phyloP scores from a whole-genome alignment of 768 basidiomycete genomes.

The Naganishia vaughanmartiniae region DNA sequence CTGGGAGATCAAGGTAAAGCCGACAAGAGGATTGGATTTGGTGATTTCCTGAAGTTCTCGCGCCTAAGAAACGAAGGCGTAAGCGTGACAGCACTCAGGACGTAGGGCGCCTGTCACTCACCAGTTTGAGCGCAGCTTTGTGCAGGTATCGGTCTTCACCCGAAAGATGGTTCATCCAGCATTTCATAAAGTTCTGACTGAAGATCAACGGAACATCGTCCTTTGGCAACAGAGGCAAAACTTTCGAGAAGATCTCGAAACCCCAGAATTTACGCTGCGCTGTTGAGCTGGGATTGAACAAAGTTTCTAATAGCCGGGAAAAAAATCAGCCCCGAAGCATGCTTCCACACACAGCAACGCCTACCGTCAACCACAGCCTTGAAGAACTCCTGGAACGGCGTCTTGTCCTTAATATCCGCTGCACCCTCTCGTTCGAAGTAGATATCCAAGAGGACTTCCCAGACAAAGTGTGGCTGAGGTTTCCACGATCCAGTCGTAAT shows the following conservation, averaged over 20 bases:
- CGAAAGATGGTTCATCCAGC: constrained; percentile 93
- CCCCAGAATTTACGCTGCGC: constrained; percentile 90
- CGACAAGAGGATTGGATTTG: constrained; percentile 70
- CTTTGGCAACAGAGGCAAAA: constrained; percentile 65
- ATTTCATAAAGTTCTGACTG: constrained; percentile 90
- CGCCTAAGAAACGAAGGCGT: constrained; percentile 56
- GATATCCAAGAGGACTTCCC: constrained; percentile 76
- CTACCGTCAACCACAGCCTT: constrained; percentile 83
- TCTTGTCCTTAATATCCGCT: constrained; percentile 51
- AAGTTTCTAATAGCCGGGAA: constrained; percentile 61
- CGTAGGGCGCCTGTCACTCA: constrained; percentile 51
- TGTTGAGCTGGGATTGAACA: constrained; percentile 80
- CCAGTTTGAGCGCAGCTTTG: constrained; percentile 81
- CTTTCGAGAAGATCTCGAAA: constrained; percentile 83
- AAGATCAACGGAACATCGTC: constrained; percentile 79
- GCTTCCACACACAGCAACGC: constrained; percentile 35
- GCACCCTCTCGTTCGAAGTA: constrained; percentile 60
- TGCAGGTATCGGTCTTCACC: constrained; percentile 83
- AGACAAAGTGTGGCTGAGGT: constrained; percentile 86
- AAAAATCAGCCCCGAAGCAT: neutral
- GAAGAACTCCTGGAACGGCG: constrained; percentile 87
- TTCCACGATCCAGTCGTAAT: constrained; percentile 63
- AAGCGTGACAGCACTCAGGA: neutral
- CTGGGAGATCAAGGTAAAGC: constrained; percentile 79
- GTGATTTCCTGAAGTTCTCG: constrained; percentile 72